phyloP scores from a whole-genome alignment of 1,139 yeast genomes.

The Lodderomyces oxycetoniae region DNA sequence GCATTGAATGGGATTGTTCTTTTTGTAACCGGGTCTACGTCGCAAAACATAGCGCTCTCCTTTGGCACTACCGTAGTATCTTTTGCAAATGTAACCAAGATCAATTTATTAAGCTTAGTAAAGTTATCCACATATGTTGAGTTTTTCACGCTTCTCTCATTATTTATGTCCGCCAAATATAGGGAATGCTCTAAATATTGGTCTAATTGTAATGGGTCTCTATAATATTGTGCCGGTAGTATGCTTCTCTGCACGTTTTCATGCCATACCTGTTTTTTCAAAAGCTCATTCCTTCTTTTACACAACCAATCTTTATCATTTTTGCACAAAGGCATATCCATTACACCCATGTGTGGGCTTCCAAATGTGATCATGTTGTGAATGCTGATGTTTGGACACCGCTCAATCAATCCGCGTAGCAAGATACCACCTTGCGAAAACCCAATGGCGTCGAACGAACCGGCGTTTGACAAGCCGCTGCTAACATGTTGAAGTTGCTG shows the following conservation, averaged over 20 bases:
- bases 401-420: constrained; percentile 58
- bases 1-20: constrained; percentile 42
- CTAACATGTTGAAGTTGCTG: constrained; percentile 34
- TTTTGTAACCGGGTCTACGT: constrained; percentile 44
- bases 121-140: constrained; percentile 41
- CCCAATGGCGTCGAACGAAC: constrained; percentile 73
- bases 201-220: constrained; percentile 48
- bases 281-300: constrained; percentile 45
- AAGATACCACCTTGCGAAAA: constrained; percentile 82
- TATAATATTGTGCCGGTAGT: constrained; percentile 72
- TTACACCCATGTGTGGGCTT: constrained; percentile 76
- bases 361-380: constrained; percentile 67
- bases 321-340: constrained; percentile 62
- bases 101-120: constrained; percentile 44
- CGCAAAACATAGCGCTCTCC: constrained; percentile 66
- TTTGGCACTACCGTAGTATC: constrained; percentile 72
- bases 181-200: constrained; percentile 46
- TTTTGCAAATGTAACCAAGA: constrained; percentile 53
- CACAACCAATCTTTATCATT: constrained; percentile 57
- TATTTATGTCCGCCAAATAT: constrained; percentile 63
- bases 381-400: constrained; percentile 47
- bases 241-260: constrained; percentile 52
- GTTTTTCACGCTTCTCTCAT: constrained; percentile 40
- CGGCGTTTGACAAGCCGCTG: constrained; percentile 29
- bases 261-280: constrained; percentile 61